Evolutionary conservation across 192 early-diverging fungal species (phyloP).

Genomic region (Irineochytrium annulatum): DNA sequence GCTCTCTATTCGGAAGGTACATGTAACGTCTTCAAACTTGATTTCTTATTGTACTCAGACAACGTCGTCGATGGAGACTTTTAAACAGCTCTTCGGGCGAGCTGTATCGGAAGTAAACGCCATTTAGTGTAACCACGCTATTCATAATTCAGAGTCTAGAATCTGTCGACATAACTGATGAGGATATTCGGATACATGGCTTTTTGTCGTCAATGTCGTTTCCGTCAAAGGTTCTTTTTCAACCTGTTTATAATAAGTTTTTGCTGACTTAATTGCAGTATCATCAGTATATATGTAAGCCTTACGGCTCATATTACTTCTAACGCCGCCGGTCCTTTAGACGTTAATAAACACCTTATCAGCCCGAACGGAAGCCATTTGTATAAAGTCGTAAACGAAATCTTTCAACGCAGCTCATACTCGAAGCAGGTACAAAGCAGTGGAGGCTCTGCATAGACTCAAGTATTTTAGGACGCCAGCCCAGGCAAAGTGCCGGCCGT

Average conservation of each 20-base stretch:
- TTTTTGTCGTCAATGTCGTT: conserved; percentile 35
- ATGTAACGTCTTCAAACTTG: neutral
- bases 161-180: conserved; percentile 7
- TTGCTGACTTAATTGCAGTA: conserved; percentile 20
- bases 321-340: conserved; percentile 19
- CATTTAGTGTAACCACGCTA: conserved; percentile 2
- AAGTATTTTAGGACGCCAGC: neutral
- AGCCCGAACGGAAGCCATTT: conserved; percentile 21
- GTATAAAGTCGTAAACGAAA: conserved; percentile 36
- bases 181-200: conserved; percentile 26
- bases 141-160: conserved; percentile 12
- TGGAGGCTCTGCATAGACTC: neutral
- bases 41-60: neutral
- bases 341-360: conserved; percentile 48
- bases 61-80: conserved; percentile 22
- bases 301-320: neutral
- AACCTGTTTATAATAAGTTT: neutral
- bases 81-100: conserved; percentile 51
- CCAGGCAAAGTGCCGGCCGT: neutral
- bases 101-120: conserved; percentile 35
- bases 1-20: conserved; percentile 19
- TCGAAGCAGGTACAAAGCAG: conserved; percentile 8
- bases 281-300: conserved; percentile 55
- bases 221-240: conserved; percentile 32
- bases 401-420: conserved; percentile 34